Percentiles rank a stretch among this genome's conserved stretches.
These are phyloP conservation scores for Globisporangium barbulae DNA, from an alignment of 352 stramenopile genomes.

Conservation along the genomic window DNA sequence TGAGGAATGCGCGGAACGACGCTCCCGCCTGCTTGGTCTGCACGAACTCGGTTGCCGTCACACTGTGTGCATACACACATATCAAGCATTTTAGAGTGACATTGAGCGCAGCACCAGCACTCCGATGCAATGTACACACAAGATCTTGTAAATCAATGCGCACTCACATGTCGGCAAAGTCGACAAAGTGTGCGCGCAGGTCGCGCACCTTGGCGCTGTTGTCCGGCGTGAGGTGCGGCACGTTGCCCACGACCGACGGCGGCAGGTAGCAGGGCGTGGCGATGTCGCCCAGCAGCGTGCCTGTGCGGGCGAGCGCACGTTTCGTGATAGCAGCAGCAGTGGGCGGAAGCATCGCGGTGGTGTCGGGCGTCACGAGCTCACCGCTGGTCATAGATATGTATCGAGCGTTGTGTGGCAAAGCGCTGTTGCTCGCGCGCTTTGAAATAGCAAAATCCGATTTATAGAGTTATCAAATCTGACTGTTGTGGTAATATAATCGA, in stretches of 20 bases:
- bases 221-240: constrained; percentile 75
- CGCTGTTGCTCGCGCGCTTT: no score
- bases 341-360: constrained; percentile 23
- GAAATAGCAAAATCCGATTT: no score
- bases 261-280: constrained; percentile 74
- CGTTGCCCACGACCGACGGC: constrained; percentile 56
- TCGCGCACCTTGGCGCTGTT: constrained; percentile 59
- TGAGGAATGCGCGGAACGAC: constrained; percentile 50
- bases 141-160: background rate
- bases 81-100: no score
- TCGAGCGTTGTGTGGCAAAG: background rate
- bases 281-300: constrained; percentile 29
- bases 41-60: constrained; percentile 28
- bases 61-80: constrained; percentile 17
- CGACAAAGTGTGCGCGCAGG: constrained; percentile 56
- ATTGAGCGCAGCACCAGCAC: background rate
- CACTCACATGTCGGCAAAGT: constrained; percentile 70
- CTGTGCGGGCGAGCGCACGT: constrained; percentile 29
- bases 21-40: constrained; percentile 26
- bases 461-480: no score
- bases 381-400: constrained; percentile 3
- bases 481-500: no score
- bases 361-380: constrained; percentile 21
- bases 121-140: constrained; percentile 2
- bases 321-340: constrained; percentile 6